These are phyloP conservation scores for Adiantum capillusveneris DNA, from an alignment of 75 land plant species.

Conservation along the genomic window DNA sequence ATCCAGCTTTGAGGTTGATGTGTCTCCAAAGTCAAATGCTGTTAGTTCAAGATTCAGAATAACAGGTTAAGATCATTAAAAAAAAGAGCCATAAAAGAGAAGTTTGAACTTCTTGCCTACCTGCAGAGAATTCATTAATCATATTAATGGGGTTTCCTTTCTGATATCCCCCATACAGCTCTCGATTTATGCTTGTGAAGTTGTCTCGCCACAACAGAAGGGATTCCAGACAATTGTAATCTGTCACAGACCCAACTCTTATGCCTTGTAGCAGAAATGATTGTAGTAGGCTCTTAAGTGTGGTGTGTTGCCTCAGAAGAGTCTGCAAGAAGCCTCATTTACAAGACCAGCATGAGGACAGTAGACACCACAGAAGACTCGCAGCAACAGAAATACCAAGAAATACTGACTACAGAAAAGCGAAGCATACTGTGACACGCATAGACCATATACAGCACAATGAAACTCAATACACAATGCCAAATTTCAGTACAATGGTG, in stretches of 20 bases:
- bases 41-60: not conserved
- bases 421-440: too few relatives aligned
- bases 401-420: too few relatives aligned
- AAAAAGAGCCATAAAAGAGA: not conserved
- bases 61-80: not conserved
- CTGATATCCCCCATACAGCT: conserved; percentile 25
- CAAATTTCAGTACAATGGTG: too few relatives aligned
- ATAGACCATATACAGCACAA: too few relatives aligned
- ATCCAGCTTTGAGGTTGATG: conserved; percentile 8
- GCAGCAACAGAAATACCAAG: too few relatives aligned
- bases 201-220: conserved; percentile 19
- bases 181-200: conserved; percentile 8
- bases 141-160: conserved; percentile 14
- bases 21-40: conserved; percentile 22
- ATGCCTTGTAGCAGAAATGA: too few relatives aligned
- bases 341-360: too few relatives aligned
- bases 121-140: conserved; percentile 27
- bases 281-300: too few relatives aligned
- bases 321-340: too few relatives aligned
- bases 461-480: too few relatives aligned
- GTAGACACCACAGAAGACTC: too few relatives aligned
- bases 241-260: conserved; percentile 12
- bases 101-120: conserved; percentile 11
- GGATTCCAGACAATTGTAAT: conserved; percentile 15
- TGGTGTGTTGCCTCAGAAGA: too few relatives aligned